Percentiles rank a stretch among this genome's conserved stretches.
phyloP scores from a whole-genome alignment of 352 stramenopile genomes.

The Phytophthora idaei region DNA sequence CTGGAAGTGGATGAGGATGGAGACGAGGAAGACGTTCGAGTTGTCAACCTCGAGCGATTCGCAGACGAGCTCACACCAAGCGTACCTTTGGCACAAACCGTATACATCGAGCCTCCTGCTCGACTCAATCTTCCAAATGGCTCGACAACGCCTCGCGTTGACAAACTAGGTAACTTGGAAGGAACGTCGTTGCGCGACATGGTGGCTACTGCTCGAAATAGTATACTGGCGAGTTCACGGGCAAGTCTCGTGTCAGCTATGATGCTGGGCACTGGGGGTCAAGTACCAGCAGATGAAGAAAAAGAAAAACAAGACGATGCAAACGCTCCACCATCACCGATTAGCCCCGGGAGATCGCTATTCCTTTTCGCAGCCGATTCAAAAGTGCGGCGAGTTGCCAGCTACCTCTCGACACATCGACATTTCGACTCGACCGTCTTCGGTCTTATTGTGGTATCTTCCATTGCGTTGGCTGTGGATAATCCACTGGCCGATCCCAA shows the following conservation, averaged over 20 bases:
- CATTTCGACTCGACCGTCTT: conserved; percentile 88
- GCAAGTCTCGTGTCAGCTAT: conserved; percentile 19
- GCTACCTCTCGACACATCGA: conserved; percentile 60
- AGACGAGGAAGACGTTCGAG: conserved; percentile 43
- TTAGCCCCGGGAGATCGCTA: conserved; percentile 34
- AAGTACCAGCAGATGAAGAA: conserved; percentile 4
- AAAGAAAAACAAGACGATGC: conserved; percentile 10
- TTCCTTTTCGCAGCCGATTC: conserved; percentile 60
- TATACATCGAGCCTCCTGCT: conserved; percentile 24
- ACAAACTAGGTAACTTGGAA: conserved; percentile 3
- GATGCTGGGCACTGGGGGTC: conserved; percentile 5
- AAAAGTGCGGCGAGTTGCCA: conserved; percentile 41
- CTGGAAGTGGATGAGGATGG: conserved; percentile 38
- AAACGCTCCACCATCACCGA: background rate
- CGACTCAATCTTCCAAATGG: conserved; percentile 6
- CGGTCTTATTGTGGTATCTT: conserved; percentile 82
- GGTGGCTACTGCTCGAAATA: conserved; percentile 18
- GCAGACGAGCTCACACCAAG: conserved; percentile 34
- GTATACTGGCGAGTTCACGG: conserved; percentile 20
- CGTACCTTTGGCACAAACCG: conserved; percentile 27
- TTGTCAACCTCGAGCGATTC: conserved; percentile 39
- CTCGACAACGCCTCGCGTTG: background rate
- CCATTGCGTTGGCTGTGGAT: conserved; percentile 86
- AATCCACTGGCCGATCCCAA: conserved; percentile 77
- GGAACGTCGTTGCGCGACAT: conserved; percentile 17